A percentile compares a stretch with the other conserved stretches of the same genome.
phyloP scores from a whole-genome alignment of 176 grass and related monocot genomes.

The Elaeis guineensis region DNA sequence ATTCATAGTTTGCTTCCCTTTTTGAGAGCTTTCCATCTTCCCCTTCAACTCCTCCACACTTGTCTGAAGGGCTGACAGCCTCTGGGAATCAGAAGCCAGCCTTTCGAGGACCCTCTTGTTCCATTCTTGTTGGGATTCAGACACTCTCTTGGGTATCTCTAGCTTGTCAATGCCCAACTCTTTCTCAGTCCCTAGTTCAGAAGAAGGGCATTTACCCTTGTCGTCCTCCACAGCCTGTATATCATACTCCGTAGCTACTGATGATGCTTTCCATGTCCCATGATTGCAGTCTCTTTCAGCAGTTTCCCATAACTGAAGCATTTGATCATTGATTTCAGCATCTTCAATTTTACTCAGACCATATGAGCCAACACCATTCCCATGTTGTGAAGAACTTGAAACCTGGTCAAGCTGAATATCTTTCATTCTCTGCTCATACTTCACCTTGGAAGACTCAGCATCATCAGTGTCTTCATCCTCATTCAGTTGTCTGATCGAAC shows the following conservation, averaged over 20 bases:
- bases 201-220: constrained; percentile 54
- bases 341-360: constrained; percentile 26
- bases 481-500: constrained; percentile 24
- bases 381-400: constrained; percentile 48
- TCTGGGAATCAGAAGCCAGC: constrained; percentile 60
- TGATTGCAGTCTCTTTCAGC: too few species aligned
- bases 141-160: constrained; percentile 18
- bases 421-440: constrained; percentile 1
- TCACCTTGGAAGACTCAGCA: constrained; percentile 25
- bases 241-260: constrained; percentile 35
- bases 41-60: constrained; percentile 65
- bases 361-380: constrained; percentile 30
- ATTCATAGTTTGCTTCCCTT: constrained; percentile 44
- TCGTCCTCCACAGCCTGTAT: constrained; percentile 56
- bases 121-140: constrained; percentile 34
- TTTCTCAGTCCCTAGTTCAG: constrained; percentile 41
- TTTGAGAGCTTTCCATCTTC: constrained; percentile 47
- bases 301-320: constrained; percentile 57
- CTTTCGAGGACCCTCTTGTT: constrained; percentile 49
- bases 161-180: constrained; percentile 41
- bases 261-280: constrained; percentile 29
- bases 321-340: constrained; percentile 57
- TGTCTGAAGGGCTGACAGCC: constrained; percentile 40
- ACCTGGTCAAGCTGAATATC: constrained; percentile 16
- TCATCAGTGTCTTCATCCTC: constrained; percentile 2